Conservation (phyloP, 805 yeast species). For the Pichia eremophila region DNA sequence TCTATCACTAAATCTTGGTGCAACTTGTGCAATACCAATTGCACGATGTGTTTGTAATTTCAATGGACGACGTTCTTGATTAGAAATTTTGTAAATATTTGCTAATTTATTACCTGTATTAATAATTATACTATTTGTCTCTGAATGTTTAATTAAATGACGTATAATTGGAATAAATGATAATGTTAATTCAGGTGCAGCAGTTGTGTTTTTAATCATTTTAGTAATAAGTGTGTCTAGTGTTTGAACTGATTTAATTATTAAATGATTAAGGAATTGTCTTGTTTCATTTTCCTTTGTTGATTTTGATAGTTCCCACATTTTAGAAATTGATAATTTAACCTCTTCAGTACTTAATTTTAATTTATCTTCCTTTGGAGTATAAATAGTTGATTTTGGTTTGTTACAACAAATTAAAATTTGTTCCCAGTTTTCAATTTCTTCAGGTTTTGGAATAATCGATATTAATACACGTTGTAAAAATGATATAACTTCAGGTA, state of each 20-base stretch:
- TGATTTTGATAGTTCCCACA: slow-evolving; percentile 5
- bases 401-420: slow-evolving; percentile 15
- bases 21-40: slow-evolving; percentile 70
- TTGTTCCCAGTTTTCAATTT: slow-evolving; percentile 11
- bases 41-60: slow-evolving; percentile 77
- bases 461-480: slow-evolving; percentile 41
- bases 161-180: slow-evolving; percentile 38
- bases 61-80: slow-evolving; percentile 55
- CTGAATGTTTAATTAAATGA: slow-evolving; percentile 27
- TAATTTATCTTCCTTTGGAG: slow-evolving; percentile 9
- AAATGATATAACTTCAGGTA: slow-evolving; percentile 69
- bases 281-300: slow-evolving; percentile 4
- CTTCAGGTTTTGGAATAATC: slow-evolving; percentile 31
- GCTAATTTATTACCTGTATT: slow-evolving; percentile 34
- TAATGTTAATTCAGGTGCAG: slow-evolving; percentile 48
- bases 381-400: slow-evolving; percentile 14
- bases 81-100: slow-evolving; percentile 40
- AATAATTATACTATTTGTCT: slow-evolving; percentile 24
- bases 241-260: slow-evolving; percentile 26
- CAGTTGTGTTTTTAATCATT: slow-evolving; percentile 55
- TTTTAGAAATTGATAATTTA: slow-evolving; percentile 4
- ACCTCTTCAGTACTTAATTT: slow-evolving; percentile 6
- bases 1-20: slow-evolving; percentile 92
- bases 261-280: slow-evolving; percentile 20
- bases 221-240: slow-evolving; percentile 24